A percentile compares a stretch with the other conserved stretches of the same genome.
Evolutionary conservation across 2,329 filamentous ascomycete species (phyloP).

Genomic region (Blastomyces percursus): DNA sequence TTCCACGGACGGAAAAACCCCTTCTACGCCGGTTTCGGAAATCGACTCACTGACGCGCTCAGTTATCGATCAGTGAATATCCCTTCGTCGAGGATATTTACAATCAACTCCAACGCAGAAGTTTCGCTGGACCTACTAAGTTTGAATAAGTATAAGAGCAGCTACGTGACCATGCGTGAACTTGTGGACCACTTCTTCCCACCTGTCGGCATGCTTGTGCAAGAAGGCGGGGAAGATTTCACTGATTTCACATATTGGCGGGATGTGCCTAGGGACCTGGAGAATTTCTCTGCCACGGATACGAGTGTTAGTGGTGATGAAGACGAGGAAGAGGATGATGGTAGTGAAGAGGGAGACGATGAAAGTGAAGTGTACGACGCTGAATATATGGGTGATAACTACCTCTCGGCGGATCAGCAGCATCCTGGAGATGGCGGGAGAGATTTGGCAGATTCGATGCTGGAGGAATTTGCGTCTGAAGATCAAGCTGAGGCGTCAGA

Average conservation of each 20-base stretch:
- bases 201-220: constrained; percentile 74
- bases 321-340: constrained; percentile 44
- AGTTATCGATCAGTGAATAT: constrained; percentile 96
- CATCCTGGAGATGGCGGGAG: constrained; percentile 20
- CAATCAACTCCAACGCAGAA: constrained; percentile 96
- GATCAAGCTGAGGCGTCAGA: constrained; percentile 19
- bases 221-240: constrained; percentile 82
- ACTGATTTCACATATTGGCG: constrained; percentile 98
- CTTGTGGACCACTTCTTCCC: constrained; percentile 98
- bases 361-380: constrained; percentile 42
- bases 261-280: constrained; percentile 68
- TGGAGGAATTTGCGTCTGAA: constrained; percentile 19
- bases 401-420: constrained; percentile 45
- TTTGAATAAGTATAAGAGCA: constrained; percentile 90
- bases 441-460: constrained; percentile 34
- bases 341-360: constrained; percentile 40
- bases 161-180: constrained; percentile 93
- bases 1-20: constrained; percentile 68
- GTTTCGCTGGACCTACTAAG: constrained; percentile 82
- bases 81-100: constrained; percentile 87
- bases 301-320: constrained; percentile 46
- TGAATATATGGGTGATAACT: constrained; percentile 43
- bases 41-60: constrained; percentile 88
- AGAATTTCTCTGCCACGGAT: constrained; percentile 81
- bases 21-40: constrained; percentile 96